Evolutionary conservation across 805 yeast genomes (phyloP), one percentile per base, ranked within the genome.

Genomic region (Nematodospora valgi): DNA sequence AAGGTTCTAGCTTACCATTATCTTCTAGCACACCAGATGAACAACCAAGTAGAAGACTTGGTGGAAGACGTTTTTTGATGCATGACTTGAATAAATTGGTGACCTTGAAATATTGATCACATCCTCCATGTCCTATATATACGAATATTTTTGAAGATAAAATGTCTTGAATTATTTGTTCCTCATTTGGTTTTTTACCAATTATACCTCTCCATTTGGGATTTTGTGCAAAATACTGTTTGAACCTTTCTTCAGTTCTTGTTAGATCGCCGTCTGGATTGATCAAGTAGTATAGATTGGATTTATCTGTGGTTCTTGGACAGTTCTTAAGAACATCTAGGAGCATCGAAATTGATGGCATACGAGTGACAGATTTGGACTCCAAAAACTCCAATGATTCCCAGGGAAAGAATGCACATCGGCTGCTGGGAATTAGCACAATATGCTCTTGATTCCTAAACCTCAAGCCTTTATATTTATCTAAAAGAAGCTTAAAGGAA

Each of bases 91-190:
- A 48, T 27, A 88, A 58, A 0, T 73, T 58, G 4, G 77, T 68
- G 1, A 80, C 65, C 20, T 78, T 68, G 8, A 86, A 62, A 50
- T 79, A 87, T 42, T 84, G 88, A 43, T 86, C 91, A n/a, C 98
- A 96, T 4, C 96, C 93, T 0, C 98, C 97, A 59, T 93, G 99
- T 0, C 99, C 99, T 37, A 89, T 68, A 54, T 86, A 93, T 0
- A 91, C 64, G 46, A 82, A 83, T 6, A 85, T 44, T 24, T 74
- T 68, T 11, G 45, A 44, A 2, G 49, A 31, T 2, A 47, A 40
- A 6, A 89, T 51, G 12, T 68, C 66, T 0, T 57, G 34, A 1
- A 69, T 41, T 23, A 88, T 63, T 13, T 72, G 68, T 0, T 56
- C 59, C 37, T 84, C 93, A 8, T 43, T 39, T 0, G 96, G 96